phyloP scores from a whole-genome alignment of 306 rosid genomes.

The Quercus agrifolia region DNA sequence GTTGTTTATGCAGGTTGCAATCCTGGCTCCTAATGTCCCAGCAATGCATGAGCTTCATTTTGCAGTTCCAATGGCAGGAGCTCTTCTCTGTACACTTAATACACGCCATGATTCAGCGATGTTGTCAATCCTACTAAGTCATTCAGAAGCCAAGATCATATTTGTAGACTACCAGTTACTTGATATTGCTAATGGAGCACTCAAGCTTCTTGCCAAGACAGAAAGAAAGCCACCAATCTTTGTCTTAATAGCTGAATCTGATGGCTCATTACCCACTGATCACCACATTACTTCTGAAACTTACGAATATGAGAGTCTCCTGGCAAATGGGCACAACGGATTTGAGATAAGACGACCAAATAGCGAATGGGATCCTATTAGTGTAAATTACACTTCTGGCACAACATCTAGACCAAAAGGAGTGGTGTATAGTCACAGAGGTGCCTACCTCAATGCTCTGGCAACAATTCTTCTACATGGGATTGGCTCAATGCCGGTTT shows the following conservation, averaged over 20 bases:
- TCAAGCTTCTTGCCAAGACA: constrained; percentile 35
- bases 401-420: constrained; percentile 95
- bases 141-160: constrained; percentile 67
- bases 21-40: constrained; percentile 72
- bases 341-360: constrained; percentile 54
- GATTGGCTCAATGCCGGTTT: constrained; percentile 63
- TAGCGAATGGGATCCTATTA: constrained; percentile 80
- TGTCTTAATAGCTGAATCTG: constrained; percentile 49
- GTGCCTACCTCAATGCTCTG: constrained; percentile 78
- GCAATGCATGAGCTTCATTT: constrained; percentile 96
- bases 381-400: constrained; percentile 83
- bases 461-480: constrained; percentile 62
- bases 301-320: constrained; percentile 61
- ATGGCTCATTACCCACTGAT: constrained; percentile 18
- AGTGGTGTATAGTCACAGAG: constrained; percentile 73
- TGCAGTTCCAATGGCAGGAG: constrained; percentile 93
- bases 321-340: constrained; percentile 33
- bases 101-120: constrained; percentile 57
- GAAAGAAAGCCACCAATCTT: constrained; percentile 41
- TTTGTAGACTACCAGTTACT: constrained; percentile 71
- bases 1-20: constrained; percentile 64
- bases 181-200: constrained; percentile 50
- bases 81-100: constrained; percentile 70
- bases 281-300: constrained; percentile 13
- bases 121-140: constrained; percentile 50